Conservation (phyloP, 306 rosid species). For the Sicyos edulis region DNA sequence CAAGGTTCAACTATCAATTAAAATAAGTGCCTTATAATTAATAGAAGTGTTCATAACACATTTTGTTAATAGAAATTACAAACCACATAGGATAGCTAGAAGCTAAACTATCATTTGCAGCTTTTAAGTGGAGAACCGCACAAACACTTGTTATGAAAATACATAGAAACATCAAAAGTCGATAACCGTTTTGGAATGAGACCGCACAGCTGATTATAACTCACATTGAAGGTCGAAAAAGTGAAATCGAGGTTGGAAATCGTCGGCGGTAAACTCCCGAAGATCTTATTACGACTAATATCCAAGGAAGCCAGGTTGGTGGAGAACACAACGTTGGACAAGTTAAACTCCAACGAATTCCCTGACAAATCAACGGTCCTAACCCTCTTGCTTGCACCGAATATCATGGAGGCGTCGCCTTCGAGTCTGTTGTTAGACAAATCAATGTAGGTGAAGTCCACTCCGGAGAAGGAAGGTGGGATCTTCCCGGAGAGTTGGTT, state of each 20-base stretch:
- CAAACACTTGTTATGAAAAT: conserved; percentile 53
- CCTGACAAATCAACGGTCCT: conserved; percentile 42
- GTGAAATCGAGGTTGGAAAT: too few relatives aligned
- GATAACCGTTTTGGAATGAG: conserved; percentile 57
- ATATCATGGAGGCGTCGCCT: conserved; percentile 61
- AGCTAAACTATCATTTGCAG: conserved; percentile 28
- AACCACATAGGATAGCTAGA: too few relatives aligned
- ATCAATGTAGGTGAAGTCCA: conserved; percentile 27
- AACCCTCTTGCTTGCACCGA: conserved; percentile 40
- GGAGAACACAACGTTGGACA: conserved; percentile 38
- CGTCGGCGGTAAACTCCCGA: conserved; percentile 40
- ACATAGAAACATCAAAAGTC: conserved; percentile 38
- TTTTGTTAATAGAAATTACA: too few relatives aligned
- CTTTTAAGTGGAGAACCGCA: conserved; percentile 49
- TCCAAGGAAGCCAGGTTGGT: conserved; percentile 43
- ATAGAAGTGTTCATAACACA: too few relatives aligned
- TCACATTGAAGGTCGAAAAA: conserved; percentile 47
- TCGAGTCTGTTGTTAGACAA: conserved; percentile 57
- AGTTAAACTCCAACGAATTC: conserved; percentile 48
- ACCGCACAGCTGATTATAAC: conserved; percentile 62
- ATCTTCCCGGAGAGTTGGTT: conserved; percentile 49
- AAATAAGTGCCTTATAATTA: too few relatives aligned
- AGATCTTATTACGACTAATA: conserved; percentile 49
- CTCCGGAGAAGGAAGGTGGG: conserved; percentile 38
- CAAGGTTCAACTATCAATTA: too few relatives aligned